Evolutionary conservation across 1,139 yeast species (phyloP), one percentile per base, ranked within the genome.

Genomic region (Yamadazyma siamensis): DNA sequence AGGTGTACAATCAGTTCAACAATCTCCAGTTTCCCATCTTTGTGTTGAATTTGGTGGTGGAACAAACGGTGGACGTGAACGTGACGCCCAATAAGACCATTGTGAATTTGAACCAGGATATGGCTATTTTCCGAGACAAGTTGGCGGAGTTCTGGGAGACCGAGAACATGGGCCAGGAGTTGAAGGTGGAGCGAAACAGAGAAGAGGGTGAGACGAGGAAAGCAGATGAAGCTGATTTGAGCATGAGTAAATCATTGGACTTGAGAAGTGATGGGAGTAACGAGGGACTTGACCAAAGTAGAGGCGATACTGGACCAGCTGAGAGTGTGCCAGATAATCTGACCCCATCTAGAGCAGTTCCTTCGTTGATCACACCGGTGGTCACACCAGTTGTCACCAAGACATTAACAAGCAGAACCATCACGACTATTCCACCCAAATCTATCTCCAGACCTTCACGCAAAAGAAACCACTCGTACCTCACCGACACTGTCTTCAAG

Each of bases 21-120:
- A 72, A 77, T 43, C 65, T 79, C 4, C 96, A 88, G 48, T 69
- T 52, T 33, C 98, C 98, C 0, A 74, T 77, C n/a, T 66, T 84
- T 31, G 61, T 88, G 2, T 48, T 86, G 2, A 70, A 94, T 52
- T 44, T 91, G 21, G 49, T 50, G 7, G 53, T 87, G 9, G 68
- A 71, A 26, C 66, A 54, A 14, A 60, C 65, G 14, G 54, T 85
- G 21, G 99, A 91, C 57, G 70, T 91, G 13, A 91, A 91, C 54
- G 82, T 94, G 1, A 80, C 95, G 0, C 98, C 98, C 0, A 96
- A 91, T 50, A 91, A 91, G 20, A 34, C 32, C 12, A 10, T 26
- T 5, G 25, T 34, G 6, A 34, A 37, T 17, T 28, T 37, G 12
- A 22, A 21, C 14, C 31, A 30, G 15, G 33, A 34, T 27, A 25